Conservation (phyloP, 495 filamentous ascomycete genomes). For the Daldinia grandis region DNA sequence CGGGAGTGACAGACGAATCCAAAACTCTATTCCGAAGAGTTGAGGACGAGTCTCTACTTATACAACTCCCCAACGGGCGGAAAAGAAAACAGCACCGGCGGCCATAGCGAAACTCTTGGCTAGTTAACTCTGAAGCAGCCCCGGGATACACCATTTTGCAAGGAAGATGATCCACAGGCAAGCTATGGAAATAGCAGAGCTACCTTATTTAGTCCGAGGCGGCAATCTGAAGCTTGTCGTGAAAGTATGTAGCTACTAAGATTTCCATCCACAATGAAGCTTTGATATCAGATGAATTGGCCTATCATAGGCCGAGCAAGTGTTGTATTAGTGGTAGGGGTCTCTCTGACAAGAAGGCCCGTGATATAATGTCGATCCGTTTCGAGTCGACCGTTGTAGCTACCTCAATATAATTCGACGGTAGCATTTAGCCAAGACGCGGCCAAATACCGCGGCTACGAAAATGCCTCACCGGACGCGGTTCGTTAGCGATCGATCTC, state of each 20-base stretch:
- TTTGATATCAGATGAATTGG: slow-evolving; percentile 32
- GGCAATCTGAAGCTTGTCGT: slow-evolving; percentile 29
- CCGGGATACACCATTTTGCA: slow-evolving; percentile 19
- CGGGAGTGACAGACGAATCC: slow-evolving; percentile 16
- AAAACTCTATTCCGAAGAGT: slow-evolving; percentile 18
- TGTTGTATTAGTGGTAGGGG: slow-evolving; percentile 32
- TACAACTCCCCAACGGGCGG: slow-evolving; percentile 19
- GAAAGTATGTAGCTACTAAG: slow-evolving; percentile 23
- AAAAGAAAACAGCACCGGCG: slow-evolving; percentile 7
- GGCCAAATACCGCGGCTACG: slow-evolving; percentile 19
- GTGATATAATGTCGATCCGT: slow-evolving; percentile 40
- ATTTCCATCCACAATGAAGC: slow-evolving; percentile 33
- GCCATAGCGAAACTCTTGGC: slow-evolving; percentile 40
- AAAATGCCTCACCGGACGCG: slow-evolving; percentile 38
- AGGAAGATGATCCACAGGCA: slow-evolving; percentile 24
- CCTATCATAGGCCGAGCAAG: slow-evolving; percentile 26
- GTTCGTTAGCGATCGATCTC: slow-evolving; percentile 29
- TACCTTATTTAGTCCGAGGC: slow-evolving; percentile 17
- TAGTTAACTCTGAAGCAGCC: slow-evolving; percentile 26
- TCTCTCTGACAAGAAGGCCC: slow-evolving; percentile 39
- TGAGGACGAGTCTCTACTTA: slow-evolving; percentile 35
- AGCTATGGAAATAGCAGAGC: slow-evolving; percentile 12
- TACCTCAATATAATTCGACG: slow-evolving; percentile 20
- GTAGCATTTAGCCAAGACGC: slow-evolving; percentile 35
- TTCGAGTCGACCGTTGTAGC: slow-evolving; percentile 40